Evolutionary conservation across 2,329 filamentous ascomycete species (phyloP).

Genomic region (Fusarium nelsonii): DNA sequence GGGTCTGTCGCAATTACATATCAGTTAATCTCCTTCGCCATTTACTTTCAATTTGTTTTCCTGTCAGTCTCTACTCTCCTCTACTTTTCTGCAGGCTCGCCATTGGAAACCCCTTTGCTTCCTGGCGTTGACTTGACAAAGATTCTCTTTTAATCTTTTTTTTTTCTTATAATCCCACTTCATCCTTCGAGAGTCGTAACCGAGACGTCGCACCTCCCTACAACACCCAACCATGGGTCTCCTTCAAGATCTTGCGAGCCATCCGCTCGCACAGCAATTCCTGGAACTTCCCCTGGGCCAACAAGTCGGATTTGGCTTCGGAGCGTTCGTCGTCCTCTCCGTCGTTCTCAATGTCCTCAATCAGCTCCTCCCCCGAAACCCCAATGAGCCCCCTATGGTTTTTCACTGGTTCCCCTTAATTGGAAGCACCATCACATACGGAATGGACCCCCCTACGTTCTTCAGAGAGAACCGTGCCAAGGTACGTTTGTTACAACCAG

Average conservation of each 20-base stretch:
- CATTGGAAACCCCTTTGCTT: conserved; percentile 28
- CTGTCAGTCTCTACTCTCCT: conserved; percentile 26
- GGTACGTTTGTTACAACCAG: conserved; percentile 61
- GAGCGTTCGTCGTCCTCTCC: conserved; percentile 62
- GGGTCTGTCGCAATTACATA: conserved; percentile 49
- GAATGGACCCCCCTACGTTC: conserved; percentile 92
- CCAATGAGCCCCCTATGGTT: conserved; percentile 83
- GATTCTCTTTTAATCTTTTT: background rate
- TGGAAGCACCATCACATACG: conserved; percentile 92
- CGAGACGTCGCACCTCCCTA: conserved; percentile 8
- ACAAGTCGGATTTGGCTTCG: conserved; percentile 62
- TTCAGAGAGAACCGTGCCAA: conserved; percentile 82
- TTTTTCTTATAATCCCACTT: background rate
- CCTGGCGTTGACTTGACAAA: conserved; percentile 22
- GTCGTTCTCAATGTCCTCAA: conserved; percentile 83
- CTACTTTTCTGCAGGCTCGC: conserved; percentile 34
- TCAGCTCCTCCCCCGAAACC: conserved; percentile 85
- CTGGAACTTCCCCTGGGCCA: conserved; percentile 60
- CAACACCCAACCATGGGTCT: conserved; percentile 63
- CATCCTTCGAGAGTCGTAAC: conserved; percentile 5
- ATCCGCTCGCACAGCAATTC: conserved; percentile 64
- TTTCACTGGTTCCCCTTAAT: conserved; percentile 87
- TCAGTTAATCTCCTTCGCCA: conserved; percentile 51
- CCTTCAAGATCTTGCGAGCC: conserved; percentile 63
- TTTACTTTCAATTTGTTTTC: conserved; percentile 33